Percentiles rank a stretch among this genome's conserved stretches.
Evolutionary conservation across 176 grass and related monocot species (phyloP).

Genomic region (Zoysia japonica): DNA sequence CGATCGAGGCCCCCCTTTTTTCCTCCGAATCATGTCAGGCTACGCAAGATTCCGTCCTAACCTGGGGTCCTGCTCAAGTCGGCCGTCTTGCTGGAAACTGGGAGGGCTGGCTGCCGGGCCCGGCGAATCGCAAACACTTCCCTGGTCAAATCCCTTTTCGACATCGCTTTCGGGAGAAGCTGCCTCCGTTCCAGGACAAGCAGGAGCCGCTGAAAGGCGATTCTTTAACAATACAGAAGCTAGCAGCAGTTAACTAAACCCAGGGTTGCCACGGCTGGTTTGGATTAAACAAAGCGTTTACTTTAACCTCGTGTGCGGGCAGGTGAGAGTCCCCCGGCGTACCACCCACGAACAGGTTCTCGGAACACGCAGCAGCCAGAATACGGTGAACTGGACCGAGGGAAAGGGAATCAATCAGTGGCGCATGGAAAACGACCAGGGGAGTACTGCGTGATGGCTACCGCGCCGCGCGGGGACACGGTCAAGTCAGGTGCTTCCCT

Average conservation of each 20-base stretch:
- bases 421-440: neutral
- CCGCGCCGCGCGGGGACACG: neutral
- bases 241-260: neutral
- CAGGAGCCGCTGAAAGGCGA: neutral
- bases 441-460: neutral
- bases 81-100: slow-evolving; percentile 10
- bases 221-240: neutral
- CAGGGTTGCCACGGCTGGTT: neutral
- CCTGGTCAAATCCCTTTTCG: slow-evolving; percentile 35
- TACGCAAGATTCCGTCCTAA: slow-evolving; percentile 30
- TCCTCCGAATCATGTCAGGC: neutral
- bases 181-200: slow-evolving; percentile 45
- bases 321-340: neutral
- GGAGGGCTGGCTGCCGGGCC: neutral
- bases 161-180: slow-evolving; percentile 42
- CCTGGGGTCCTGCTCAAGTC: neutral
- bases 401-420: neutral
- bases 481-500: neutral
- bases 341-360: neutral
- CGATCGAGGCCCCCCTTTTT: neutral
- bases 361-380: slow-evolving; percentile 4
- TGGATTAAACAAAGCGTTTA: slow-evolving; percentile 33
- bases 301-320: neutral
- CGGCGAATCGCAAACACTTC: neutral
- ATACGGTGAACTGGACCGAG: slow-evolving; percentile 27